Evolutionary conservation across 495 filamentous ascomycete genomes (phyloP).

Genomic region (Chaetomium cochliodes): DNA sequence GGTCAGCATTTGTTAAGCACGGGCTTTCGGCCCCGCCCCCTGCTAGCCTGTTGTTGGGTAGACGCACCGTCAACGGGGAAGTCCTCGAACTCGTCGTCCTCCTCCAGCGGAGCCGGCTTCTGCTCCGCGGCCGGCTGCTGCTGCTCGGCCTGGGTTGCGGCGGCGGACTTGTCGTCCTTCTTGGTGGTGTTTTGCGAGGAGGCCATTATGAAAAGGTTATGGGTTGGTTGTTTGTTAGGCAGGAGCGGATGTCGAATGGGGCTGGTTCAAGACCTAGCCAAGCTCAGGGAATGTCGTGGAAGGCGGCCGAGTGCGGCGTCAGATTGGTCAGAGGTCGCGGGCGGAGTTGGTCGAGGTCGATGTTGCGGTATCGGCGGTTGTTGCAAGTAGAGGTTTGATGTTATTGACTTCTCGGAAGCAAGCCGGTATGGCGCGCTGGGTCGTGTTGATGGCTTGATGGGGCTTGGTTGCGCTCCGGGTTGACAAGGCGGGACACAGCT

Average conservation of each 20-base stretch:
- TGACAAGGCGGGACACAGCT: not conserved
- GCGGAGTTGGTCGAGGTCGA: not conserved
- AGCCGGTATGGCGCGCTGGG: not conserved
- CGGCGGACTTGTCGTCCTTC: conserved; percentile 48
- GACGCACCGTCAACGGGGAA: conserved; percentile 87
- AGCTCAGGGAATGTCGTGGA: conserved; percentile 4
- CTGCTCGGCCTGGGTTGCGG: conserved; percentile 31
- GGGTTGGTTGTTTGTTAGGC: not conserved
- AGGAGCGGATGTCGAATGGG: not conserved
- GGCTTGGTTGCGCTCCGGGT: not conserved
- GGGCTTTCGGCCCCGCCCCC: too few species aligned
- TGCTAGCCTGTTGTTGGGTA: not conserved
- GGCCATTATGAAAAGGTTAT: conserved; percentile 29
- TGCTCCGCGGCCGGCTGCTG: conserved; percentile 26
- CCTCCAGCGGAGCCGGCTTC: conserved; percentile 66
- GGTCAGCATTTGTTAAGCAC: not conserved
- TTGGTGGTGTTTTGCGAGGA: conserved; percentile 32
- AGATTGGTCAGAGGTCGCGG: not conserved
- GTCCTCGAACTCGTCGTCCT: conserved; percentile 99
- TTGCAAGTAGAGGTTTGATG: not conserved
- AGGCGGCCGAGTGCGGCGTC: not conserved
- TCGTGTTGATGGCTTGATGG: not conserved
- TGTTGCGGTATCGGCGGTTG: not conserved
- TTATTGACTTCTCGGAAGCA: not conserved
- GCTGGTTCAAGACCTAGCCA: not conserved